Percentiles rank a stretch among this genome's conserved stretches.
phyloP scores from a whole-genome alignment of 2,329 filamentous ascomycete genomes.

The Trichophyton mentagrophytes region DNA sequence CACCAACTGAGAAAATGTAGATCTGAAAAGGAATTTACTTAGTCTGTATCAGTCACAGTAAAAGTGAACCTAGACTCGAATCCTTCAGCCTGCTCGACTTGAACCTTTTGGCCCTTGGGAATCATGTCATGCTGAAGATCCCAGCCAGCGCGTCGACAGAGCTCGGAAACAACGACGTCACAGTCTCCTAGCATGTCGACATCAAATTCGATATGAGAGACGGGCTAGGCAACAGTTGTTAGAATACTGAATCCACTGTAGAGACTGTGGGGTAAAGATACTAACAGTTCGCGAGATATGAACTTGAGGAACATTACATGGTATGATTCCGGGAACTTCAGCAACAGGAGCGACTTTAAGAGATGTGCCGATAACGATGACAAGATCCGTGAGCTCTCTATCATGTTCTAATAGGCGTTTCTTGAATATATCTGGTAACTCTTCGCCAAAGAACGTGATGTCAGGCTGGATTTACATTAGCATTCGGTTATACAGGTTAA shows the following conservation, averaged over 20 bases:
- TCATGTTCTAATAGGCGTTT: conserved; percentile 70
- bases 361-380: conserved; percentile 91
- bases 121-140: conserved; percentile 71
- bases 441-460: conserved; percentile 95
- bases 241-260: background rate
- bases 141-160: conserved; percentile 75
- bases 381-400: conserved; percentile 66
- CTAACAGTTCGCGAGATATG: conserved; percentile 68
- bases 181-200: conserved; percentile 93
- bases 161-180: conserved; percentile 76
- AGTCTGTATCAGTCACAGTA: conserved; percentile 19
- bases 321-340: conserved; percentile 72
- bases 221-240: conserved; percentile 39
- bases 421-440: conserved; percentile 72
- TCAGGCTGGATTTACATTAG: conserved; percentile 47
- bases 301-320: conserved; percentile 71
- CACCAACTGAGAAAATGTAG: background rate
- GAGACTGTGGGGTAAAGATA: conserved; percentile 7
- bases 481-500: background rate
- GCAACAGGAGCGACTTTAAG: conserved; percentile 92
- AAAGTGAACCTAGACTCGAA: conserved; percentile 34
- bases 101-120: conserved; percentile 49
- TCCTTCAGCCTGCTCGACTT: conserved; percentile 41
- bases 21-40: background rate
- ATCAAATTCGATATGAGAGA: conserved; percentile 86